phyloP scores from a whole-genome alignment of 352 stramenopile species.

The Phytophthora tubulina region DNA sequence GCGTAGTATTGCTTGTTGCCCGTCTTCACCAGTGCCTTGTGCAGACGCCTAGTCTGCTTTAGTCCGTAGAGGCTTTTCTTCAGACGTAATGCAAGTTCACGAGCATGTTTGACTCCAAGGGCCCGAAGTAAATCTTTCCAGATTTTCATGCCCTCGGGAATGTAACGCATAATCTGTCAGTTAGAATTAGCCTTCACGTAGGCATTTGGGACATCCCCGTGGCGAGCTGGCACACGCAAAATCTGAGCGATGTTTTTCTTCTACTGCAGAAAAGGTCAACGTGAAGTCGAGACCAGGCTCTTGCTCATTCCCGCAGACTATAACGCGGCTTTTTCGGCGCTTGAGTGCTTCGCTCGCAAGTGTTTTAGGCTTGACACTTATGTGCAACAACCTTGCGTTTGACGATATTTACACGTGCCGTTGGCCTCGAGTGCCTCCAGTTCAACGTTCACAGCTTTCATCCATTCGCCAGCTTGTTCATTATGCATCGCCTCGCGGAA shows the following conservation, averaged over 20 bases:
- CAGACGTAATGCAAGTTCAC: not conserved
- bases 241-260: not conserved
- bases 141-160: slow-evolving; percentile 1
- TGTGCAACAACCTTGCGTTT: not conserved
- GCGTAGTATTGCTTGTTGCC: too few species aligned
- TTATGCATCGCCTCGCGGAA: not conserved
- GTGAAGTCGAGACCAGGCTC: not conserved
- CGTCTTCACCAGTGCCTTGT: not conserved
- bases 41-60: not conserved
- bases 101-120: not conserved
- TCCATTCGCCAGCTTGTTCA: not conserved
- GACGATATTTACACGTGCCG: not conserved
- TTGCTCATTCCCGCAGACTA: slow-evolving; percentile 1
- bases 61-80: slow-evolving; percentile 3
- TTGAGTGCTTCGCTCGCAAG: not conserved
- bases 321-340: not conserved
- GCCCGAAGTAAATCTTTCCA: not conserved
- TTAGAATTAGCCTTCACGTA: not conserved
- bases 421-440: too few species aligned
- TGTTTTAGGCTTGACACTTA: slow-evolving; percentile 1
- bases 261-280: slow-evolving; percentile 1
- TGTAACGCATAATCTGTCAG: not conserved
- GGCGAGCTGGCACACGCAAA: not conserved
- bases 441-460: not conserved
- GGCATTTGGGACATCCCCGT: not conserved